These are phyloP conservation scores for Ustilago loliicola DNA, from an alignment of 1,284 basidiomycete genomes.

Conservation along the genomic window DNA sequence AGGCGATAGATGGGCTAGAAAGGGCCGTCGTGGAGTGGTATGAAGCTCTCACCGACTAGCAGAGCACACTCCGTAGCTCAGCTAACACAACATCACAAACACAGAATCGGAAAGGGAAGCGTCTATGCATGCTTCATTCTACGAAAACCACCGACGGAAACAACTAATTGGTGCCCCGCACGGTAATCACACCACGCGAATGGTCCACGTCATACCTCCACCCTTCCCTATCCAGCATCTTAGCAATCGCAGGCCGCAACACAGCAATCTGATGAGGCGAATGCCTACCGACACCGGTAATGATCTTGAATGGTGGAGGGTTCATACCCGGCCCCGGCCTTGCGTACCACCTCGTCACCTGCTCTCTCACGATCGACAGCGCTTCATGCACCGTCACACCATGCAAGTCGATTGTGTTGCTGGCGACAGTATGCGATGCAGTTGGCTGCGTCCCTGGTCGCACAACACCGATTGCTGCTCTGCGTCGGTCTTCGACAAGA, in stretches of 20 bases:
- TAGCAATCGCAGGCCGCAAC: conserved; percentile 67
- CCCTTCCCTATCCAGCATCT: conserved; percentile 67
- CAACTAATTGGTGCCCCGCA: conserved; percentile 44
- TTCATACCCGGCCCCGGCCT: conserved; percentile 25
- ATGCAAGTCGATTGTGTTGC: conserved; percentile 69
- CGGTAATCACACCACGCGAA: conserved; percentile 43
- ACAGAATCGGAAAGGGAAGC: too few relatives aligned
- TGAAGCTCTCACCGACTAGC: conserved; percentile 28
- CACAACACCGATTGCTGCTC: conserved; percentile 35
- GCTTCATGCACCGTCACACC: conserved; percentile 70
- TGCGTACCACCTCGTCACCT: conserved; percentile 65
- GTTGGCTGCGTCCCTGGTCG: conserved; percentile 13
- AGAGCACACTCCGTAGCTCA: not conserved
- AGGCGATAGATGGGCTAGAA: conserved; percentile 28
- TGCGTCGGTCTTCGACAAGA: conserved; percentile 66
- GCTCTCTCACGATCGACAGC: conserved; percentile 67
- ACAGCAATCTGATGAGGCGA: conserved; percentile 67
- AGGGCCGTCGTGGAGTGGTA: conserved; percentile 34
- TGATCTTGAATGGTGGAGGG: conserved; percentile 65
- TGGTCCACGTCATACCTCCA: conserved; percentile 64
- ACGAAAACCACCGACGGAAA: not conserved
- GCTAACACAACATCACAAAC: not conserved
- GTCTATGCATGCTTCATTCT: not conserved
- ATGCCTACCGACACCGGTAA: conserved; percentile 71
- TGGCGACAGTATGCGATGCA: conserved; percentile 19